Evolutionary conservation across 495 filamentous ascomycete species (phyloP).

Genomic region (Podospora fimiseda): DNA sequence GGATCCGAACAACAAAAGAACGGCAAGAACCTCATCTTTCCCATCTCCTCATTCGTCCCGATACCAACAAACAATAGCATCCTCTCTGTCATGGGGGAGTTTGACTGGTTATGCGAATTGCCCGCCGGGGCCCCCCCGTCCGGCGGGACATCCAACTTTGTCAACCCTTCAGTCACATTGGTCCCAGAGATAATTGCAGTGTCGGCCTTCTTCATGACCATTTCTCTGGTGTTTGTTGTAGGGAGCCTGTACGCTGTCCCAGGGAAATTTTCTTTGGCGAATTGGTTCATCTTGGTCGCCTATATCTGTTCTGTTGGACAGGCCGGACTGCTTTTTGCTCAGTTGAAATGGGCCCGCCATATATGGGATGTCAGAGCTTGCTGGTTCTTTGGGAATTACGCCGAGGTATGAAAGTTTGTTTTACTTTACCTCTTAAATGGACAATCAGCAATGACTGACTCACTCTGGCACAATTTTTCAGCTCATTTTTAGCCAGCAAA

Average conservation of each 20-base stretch:
- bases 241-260: background rate
- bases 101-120: background rate
- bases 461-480: background rate
- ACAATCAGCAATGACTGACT: background rate
- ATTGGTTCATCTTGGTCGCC: background rate
- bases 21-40: too few species aligned
- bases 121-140: too few species aligned
- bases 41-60: too few species aligned
- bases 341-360: slow-evolving; percentile 3
- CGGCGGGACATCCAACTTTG: background rate
- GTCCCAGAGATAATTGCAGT: background rate
- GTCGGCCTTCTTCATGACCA: background rate
- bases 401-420: background rate
- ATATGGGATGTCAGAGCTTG: slow-evolving; percentile 2
- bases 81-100: background rate
- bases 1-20: too few species aligned
- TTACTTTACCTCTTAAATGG: background rate
- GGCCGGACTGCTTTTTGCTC: background rate
- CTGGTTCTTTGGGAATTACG: slow-evolving; percentile 3
- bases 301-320: background rate
- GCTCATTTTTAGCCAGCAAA: slow-evolving; percentile 7
- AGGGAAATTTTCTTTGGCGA: background rate
- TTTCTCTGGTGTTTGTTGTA: background rate
- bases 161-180: background rate
- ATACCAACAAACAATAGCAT: too few species aligned